Evolutionary conservation across 2,329 filamentous ascomycete species (phyloP), one percentile per base, ranked within the genome.

Genomic region (Xylariaceae sp.): DNA sequence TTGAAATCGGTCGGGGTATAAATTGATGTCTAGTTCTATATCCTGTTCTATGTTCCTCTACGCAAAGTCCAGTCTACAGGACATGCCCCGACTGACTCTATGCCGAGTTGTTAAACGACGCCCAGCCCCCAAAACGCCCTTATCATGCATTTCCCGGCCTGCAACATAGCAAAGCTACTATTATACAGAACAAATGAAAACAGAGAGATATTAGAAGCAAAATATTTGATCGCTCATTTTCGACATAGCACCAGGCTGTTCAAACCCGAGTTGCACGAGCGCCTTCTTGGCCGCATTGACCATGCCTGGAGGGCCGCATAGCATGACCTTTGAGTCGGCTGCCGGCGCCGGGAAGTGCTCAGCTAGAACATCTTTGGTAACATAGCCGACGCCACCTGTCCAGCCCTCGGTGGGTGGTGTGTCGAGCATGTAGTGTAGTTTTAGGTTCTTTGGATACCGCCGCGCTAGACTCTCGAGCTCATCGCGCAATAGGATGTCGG

Each of bases 261-360:
- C 67, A 54, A 77, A 84, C 0, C 81, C 81, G 34, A 84, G 51
- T 10, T 68, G 68, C 0, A 67, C 69, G 54, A 83, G 62, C 7
- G 67, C 69, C 60, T 75, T 78, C 69, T 83, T 85, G 13, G 75
- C 73, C 0, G 79, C 80, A 42, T 76, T 76, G 2, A 86, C 69
- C 80, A 86, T 82, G 0, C 75, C 77, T 0, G 82, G 82, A 0
- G 83, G 83, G 0, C 83, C 83, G 58, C 83, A 86, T 1, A 86
- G 66, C 70, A 84, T 70, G 7, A 82, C 63, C 63, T 81, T 84
- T 2, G 73, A 72, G 13, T 80, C 76, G 0, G 61, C 42, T 0
- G 67, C 69, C 0, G 80, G 66, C 0, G 60, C 57, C 1, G 82
- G 80, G 44, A 86, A 68, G 33, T 63, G 70, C 53, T 79, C 70